A percentile compares a stretch with the other conserved stretches of the same genome.
These are phyloP conservation scores for Fistulifera solaris DNA, from an alignment of 108 stramenopile genomes.

Conservation along the genomic window DNA sequence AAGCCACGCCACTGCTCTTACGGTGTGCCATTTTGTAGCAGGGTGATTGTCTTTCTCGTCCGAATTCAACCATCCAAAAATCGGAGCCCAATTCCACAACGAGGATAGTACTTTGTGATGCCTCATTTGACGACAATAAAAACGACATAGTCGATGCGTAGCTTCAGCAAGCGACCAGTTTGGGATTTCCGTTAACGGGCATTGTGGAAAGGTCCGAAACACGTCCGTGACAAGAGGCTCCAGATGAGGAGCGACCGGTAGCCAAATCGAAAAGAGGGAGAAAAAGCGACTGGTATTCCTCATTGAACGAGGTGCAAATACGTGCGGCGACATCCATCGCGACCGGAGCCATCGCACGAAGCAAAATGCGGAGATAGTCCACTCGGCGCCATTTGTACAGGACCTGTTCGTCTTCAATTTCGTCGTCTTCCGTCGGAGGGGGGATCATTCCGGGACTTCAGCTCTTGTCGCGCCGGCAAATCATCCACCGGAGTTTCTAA, in stretches of 20 bases:
- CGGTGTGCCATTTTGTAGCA: slow-evolving; percentile 48
- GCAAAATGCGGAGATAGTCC: slow-evolving; percentile 59
- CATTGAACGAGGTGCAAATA: slow-evolving; percentile 26
- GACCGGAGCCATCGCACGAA: slow-evolving; percentile 59
- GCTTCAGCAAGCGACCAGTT: slow-evolving; percentile 19
- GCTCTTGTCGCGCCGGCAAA: not conserved
- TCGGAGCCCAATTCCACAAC: slow-evolving; percentile 70
- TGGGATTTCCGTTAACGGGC: slow-evolving; percentile 14
- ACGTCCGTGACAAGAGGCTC: slow-evolving; percentile 57
- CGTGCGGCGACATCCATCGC: slow-evolving; percentile 63
- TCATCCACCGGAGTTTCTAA: not conserved
- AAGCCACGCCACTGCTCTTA: slow-evolving; percentile 43
- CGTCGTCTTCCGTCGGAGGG: not conserved
- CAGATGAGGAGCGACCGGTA: slow-evolving; percentile 72
- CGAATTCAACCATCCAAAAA: slow-evolving; percentile 23
- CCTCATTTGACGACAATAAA: slow-evolving; percentile 20
- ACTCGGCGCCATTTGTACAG: slow-evolving; percentile 13
- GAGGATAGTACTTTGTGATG: slow-evolving; percentile 25
- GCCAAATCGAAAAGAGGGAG: slow-evolving; percentile 65
- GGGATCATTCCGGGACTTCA: not conserved
- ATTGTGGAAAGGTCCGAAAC: slow-evolving; percentile 12
- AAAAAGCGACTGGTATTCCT: slow-evolving; percentile 16
- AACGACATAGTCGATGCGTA: slow-evolving; percentile 19
- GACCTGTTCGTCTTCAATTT: not conserved
- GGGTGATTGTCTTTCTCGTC: slow-evolving; percentile 17